Conservation (phyloP, 352 stramenopile genomes). For the Pythium brassicae region DNA sequence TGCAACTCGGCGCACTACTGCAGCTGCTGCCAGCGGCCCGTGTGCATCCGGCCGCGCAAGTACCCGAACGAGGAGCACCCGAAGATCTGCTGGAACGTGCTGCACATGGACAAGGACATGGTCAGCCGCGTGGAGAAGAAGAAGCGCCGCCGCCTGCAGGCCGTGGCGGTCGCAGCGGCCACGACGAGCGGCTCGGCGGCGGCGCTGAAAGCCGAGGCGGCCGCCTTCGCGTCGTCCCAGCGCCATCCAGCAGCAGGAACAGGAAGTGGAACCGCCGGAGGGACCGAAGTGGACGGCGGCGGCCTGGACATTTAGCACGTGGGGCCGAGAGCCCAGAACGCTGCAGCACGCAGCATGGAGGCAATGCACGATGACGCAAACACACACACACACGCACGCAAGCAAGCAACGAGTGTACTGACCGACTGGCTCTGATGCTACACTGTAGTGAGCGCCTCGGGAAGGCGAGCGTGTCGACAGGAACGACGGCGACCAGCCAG, state of each 20-base stretch:
- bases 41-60: slow-evolving; percentile 62
- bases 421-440: background rate
- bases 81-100: slow-evolving; percentile 81
- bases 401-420: background rate
- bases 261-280: too few species aligned
- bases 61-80: slow-evolving; percentile 63
- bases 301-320: background rate
- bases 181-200: background rate
- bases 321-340: too few species aligned
- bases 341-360: too few species aligned
- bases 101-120: slow-evolving; percentile 77
- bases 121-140: slow-evolving; percentile 70
- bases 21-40: slow-evolving; percentile 60
- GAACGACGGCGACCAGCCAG: background rate
- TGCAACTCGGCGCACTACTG: slow-evolving; percentile 72
- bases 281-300: background rate
- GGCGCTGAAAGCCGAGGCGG: background rate
- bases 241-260: background rate
- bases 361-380: too few species aligned
- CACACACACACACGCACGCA: background rate
- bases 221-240: background rate
- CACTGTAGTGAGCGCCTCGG: background rate
- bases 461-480: background rate
- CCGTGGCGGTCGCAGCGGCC: background rate
- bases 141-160: slow-evolving; percentile 48